Percentiles rank a stretch among this genome's conserved stretches.
These are phyloP conservation scores for Gracilariopsis chorda DNA, from an alignment of 23 red algal species.

Conservation along the genomic window DNA sequence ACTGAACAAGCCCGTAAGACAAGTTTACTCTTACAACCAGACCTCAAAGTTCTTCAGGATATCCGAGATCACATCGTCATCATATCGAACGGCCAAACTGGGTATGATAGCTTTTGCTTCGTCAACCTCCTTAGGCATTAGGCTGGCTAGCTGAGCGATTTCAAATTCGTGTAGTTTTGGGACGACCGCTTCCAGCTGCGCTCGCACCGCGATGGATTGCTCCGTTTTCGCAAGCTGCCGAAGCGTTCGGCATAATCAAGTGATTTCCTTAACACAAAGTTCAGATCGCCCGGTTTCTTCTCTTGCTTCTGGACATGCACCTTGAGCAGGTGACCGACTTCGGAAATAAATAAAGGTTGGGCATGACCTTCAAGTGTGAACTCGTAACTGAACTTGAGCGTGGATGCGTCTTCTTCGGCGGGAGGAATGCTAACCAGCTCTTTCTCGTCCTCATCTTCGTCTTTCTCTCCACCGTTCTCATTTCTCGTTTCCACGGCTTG, in stretches of 20 bases:
- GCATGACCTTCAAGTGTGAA: constrained; percentile 29
- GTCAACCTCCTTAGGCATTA: constrained; percentile 75
- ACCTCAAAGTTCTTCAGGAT: constrained; percentile 76
- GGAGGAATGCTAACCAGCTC: constrained; percentile 1
- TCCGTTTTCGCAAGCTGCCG: constrained; percentile 54
- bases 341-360: constrained; percentile 50
- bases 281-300: constrained; percentile 25
- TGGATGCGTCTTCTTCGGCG: constrained; percentile 45
- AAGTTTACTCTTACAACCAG: constrained; percentile 51
- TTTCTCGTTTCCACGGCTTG: background rate
- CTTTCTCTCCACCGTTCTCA: background rate
- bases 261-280: constrained; percentile 38
- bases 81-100: constrained; percentile 46
- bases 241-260: constrained; percentile 51
- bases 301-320: constrained; percentile 29
- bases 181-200: constrained; percentile 26
- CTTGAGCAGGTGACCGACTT: constrained; percentile 46
- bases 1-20: too few relatives aligned
- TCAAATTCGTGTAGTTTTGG: constrained; percentile 76
- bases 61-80: constrained; percentile 73
- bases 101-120: constrained; percentile 85
- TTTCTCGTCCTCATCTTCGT: constrained; percentile 1
- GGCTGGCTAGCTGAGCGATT: constrained; percentile 71
- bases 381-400: constrained; percentile 38
- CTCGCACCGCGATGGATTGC: constrained; percentile 48